These are phyloP conservation scores for Colletotrichum phormii DNA, from an alignment of 2,329 filamentous ascomycete species.

Conservation along the genomic window DNA sequence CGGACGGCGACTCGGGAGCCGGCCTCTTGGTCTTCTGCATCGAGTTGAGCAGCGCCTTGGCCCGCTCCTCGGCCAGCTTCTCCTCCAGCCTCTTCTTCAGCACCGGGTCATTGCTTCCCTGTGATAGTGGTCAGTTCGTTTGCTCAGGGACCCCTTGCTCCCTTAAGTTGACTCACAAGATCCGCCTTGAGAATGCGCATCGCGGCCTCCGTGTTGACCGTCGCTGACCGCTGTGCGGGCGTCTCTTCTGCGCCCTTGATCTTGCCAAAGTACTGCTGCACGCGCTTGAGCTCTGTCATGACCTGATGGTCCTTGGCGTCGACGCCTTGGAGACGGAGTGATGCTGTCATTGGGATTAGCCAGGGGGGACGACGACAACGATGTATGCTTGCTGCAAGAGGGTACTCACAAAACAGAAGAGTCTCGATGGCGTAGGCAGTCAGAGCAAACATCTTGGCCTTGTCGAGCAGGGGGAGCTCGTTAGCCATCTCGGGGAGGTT, in stretches of 20 bases:
- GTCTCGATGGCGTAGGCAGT: slow-evolving; percentile 92
- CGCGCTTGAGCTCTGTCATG: slow-evolving; percentile 85
- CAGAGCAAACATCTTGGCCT: slow-evolving; percentile 92
- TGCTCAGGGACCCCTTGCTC: neutral
- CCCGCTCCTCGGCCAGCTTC: slow-evolving; percentile 67
- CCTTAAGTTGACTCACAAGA: slow-evolving; percentile 63
- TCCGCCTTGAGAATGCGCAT: slow-evolving; percentile 85
- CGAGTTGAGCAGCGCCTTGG: slow-evolving; percentile 61
- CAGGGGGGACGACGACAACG: too few relatives aligned
- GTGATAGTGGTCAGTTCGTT: neutral
- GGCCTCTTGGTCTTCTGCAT: slow-evolving; percentile 57
- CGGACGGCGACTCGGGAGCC: slow-evolving; percentile 46
- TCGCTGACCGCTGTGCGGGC: slow-evolving; percentile 62
- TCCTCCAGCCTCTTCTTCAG: slow-evolving; percentile 65
- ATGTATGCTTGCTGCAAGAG: neutral
- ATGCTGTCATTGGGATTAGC: slow-evolving; percentile 59
- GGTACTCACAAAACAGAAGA: slow-evolving; percentile 80
- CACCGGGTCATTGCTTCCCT: slow-evolving; percentile 61
- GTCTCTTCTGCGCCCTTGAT: slow-evolving; percentile 81
- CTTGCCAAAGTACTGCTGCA: slow-evolving; percentile 93
- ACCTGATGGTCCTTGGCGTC: slow-evolving; percentile 88
- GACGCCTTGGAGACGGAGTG: slow-evolving; percentile 81
- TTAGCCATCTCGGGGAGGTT: slow-evolving; percentile 76
- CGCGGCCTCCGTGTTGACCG: slow-evolving; percentile 80
- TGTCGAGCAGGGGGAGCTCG: slow-evolving; percentile 91